Base-by-base conservation (phyloP, 1,284 basidiomycete genomes). In the Gomphus bonarii region DNA sequence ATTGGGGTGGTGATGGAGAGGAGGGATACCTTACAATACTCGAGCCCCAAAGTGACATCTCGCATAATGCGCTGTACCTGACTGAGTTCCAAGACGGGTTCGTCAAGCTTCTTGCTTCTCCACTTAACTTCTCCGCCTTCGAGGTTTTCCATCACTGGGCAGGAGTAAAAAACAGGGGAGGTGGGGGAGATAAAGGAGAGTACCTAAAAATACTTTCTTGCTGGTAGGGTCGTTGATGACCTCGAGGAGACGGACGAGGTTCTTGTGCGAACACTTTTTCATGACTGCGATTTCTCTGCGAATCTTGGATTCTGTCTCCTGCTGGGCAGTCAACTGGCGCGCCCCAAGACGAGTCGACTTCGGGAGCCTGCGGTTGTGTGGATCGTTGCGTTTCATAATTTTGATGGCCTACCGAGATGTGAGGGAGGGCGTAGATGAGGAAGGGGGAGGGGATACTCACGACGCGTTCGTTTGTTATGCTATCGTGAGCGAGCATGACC, bases 251-350 rank as follows among this genome's bases (percentile, higher is more conserved):
- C 86, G 79, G 5, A 99, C 95, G 58, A 99, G 86, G 67, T 99
- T 88, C 0, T 88, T 85, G 68, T 99, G 95, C 59, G 85, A 76
- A 66, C 91, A 85, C 67, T 97, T 95, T 74, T 97, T 97, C 88
- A 99, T 94, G 69, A 99, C 95, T 5, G 95, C 95, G 61, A 99
- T 97, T 72, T 99, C 94, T 65, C 84, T 84, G 64, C 81, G 77
- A 63, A 93, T 88, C 73, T 89, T 89, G 63, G 82, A 78, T 66
- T 92, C 89, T 49, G 86, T 88, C 67, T 63, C 69, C 66, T 47
- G 66, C 66, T 33, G 69, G 58, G 54, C 69, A 55, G 59, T 68
- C 66, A 25, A 61, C 66, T 1, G 63, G 64, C 49, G 65, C 63
- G 35, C 55, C 61, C 18, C 63, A 57, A 35, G 61, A 58, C 42